Conservation (phyloP, 257 asterid genomes). For the Leonotis leonurus region DNA sequence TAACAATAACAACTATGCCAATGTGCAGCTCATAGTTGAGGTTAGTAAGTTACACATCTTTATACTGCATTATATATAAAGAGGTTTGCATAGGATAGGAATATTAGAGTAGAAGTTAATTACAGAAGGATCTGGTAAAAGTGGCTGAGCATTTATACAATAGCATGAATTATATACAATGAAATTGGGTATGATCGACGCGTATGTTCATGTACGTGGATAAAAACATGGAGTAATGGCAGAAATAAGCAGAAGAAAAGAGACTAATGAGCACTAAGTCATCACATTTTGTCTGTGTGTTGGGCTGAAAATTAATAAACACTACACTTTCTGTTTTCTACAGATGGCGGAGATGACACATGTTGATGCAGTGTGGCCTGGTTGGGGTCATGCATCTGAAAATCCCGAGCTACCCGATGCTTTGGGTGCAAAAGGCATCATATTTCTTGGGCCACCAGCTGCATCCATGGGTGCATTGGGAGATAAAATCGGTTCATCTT, state of each 20-base stretch:
- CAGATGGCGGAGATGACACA: conserved; percentile 98
- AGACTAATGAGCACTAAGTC: too few relatives aligned
- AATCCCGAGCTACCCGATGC: conserved; percentile 98
- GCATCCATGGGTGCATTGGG: conserved; percentile 94
- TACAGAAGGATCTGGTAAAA: too few relatives aligned
- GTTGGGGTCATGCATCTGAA: conserved; percentile 99
- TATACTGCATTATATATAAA: neutral
- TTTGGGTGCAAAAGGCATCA: conserved; percentile 63
- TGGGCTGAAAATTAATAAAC: too few relatives aligned
- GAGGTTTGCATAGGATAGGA: conserved; percentile 6
- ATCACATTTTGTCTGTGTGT: too few relatives aligned
- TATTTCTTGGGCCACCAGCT: conserved; percentile 95
- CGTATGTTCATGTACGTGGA: neutral
- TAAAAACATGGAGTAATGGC: neutral
- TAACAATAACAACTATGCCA: conserved; percentile 94
- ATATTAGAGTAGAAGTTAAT: neutral
- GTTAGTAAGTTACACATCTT: conserved; percentile 31
- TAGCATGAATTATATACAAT: too few relatives aligned
- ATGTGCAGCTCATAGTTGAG: conserved; percentile 98
- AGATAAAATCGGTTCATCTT: conserved; percentile 95
- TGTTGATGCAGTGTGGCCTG: conserved; percentile 99
- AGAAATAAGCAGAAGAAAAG: neutral
- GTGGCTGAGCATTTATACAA: too few relatives aligned
- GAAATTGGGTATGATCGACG: too few relatives aligned
- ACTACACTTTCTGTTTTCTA: conserved; percentile 21